Conservation (phyloP, 1,284 basidiomycete genomes). For the Ceratobasidium sp. region DNA sequence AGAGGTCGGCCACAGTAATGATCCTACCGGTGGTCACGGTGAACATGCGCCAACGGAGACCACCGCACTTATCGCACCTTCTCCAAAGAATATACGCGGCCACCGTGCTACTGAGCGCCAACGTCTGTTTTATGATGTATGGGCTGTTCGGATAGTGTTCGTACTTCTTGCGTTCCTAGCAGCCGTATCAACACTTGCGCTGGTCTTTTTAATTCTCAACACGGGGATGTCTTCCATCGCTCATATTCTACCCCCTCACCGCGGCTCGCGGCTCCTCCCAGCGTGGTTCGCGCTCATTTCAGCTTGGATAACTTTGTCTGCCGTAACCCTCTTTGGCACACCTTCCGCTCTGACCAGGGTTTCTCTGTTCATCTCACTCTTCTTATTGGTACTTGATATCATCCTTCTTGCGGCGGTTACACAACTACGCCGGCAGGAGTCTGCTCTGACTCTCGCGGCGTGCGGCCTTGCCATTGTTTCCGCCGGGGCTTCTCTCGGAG, state of each 20-base stretch:
- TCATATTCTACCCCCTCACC: conserved; percentile 40
- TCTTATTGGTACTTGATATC: conserved; percentile 38
- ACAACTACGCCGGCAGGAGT: conserved; percentile 43
- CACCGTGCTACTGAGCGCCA: conserved; percentile 6
- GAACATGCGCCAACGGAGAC: conserved; percentile 18
- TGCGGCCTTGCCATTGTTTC: conserved; percentile 41
- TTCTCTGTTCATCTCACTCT: conserved; percentile 38
- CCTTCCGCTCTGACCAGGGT: conserved; percentile 44
- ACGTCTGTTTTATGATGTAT: conserved; percentile 30
- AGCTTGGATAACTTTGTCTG: conserved; percentile 42
- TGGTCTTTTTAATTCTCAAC: conserved; percentile 44
- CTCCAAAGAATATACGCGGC: neutral
- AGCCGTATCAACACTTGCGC: conserved; percentile 36
- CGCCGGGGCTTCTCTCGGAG: conserved; percentile 22
- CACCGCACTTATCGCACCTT: conserved; percentile 26
- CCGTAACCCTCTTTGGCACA: conserved; percentile 39
- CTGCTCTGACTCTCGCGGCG: conserved; percentile 37
- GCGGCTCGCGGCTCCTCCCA: conserved; percentile 43
- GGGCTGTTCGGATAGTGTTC: conserved; percentile 33
- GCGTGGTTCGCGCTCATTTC: conserved; percentile 42
- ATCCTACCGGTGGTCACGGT: neutral
- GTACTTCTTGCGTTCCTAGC: conserved; percentile 48
- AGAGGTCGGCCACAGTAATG: neutral
- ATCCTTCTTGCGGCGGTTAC: conserved; percentile 38
- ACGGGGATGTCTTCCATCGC: conserved; percentile 34